Evolutionary conservation across 129 eudicot species (phyloP).

Genomic region (Flaveria ramosissima): DNA sequence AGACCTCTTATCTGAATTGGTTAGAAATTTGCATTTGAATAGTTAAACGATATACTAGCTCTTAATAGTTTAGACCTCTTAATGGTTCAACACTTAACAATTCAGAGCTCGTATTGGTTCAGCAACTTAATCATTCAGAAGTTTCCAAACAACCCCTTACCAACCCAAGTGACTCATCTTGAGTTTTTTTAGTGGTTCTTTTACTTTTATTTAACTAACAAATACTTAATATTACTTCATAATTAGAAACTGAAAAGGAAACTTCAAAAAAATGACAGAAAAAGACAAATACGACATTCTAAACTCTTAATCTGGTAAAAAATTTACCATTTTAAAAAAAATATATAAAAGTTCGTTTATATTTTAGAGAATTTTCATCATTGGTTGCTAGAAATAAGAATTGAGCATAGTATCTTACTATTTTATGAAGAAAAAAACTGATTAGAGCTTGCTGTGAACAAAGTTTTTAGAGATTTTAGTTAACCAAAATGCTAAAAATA

Average conservation of each 20-base stretch:
- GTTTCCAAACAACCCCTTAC: no score
- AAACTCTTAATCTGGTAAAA: neutral
- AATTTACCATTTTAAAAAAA: neutral
- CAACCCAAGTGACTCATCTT: no score
- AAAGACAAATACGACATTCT: neutral
- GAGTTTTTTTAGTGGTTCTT: neutral
- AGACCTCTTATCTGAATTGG: no score
- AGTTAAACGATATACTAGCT: no score
- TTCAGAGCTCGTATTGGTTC: no score
- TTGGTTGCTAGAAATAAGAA: neutral
- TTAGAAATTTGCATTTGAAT: no score
- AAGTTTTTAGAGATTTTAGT: neutral
- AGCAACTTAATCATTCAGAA: no score
- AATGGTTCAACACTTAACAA: no score
- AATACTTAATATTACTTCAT: neutral
- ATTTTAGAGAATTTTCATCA: neutral
- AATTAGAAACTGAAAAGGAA: neutral
- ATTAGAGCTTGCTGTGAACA: neutral
- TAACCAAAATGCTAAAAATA: slow-evolving; percentile 5
- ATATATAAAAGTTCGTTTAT: no score
- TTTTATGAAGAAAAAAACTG: neutral
- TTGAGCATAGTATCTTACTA: neutral
- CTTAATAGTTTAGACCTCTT: no score
- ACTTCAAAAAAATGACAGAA: neutral
- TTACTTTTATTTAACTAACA: neutral